Evolutionary conservation across 495 filamentous ascomycete genomes (phyloP).

Genomic region (Poronia punctata): DNA sequence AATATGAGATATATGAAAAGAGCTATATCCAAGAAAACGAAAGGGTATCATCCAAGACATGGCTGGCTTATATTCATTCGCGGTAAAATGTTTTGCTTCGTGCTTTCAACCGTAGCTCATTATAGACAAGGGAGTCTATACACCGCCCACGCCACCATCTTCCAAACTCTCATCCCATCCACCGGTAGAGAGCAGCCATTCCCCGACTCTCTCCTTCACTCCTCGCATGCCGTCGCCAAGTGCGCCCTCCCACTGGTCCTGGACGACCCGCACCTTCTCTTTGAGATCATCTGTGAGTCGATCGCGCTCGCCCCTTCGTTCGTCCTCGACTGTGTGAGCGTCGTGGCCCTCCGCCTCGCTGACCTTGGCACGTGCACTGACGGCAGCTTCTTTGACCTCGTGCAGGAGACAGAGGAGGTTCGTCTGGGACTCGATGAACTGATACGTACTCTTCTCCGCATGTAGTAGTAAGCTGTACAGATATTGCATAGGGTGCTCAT

Average conservation of each 20-base stretch:
- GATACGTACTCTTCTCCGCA: slow-evolving; percentile 84
- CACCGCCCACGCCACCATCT: slow-evolving; percentile 40
- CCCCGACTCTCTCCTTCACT: slow-evolving; percentile 52
- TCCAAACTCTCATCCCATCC: slow-evolving; percentile 66
- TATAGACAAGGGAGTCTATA: slow-evolving; percentile 20
- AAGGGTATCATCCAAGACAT: slow-evolving; percentile 8
- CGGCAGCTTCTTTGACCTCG: slow-evolving; percentile 78
- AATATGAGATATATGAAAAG: background rate
- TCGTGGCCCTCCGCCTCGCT: slow-evolving; percentile 52
- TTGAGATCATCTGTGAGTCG: slow-evolving; percentile 79
- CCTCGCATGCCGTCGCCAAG: slow-evolving; percentile 43
- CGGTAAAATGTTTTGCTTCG: no score
- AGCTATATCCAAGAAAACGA: slow-evolving; percentile 1
- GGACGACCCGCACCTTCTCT: slow-evolving; percentile 82
- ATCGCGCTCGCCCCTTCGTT: slow-evolving; percentile 56
- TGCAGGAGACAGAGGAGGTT: slow-evolving; percentile 91
- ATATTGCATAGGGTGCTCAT: slow-evolving; percentile 76
- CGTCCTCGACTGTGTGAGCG: slow-evolving; percentile 50
- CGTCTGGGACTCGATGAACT: slow-evolving; percentile 92
- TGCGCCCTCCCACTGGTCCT: slow-evolving; percentile 68
- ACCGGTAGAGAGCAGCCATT: slow-evolving; percentile 58
- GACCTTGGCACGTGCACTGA: slow-evolving; percentile 51
- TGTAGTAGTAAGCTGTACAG: slow-evolving; percentile 75
- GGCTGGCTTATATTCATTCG: slow-evolving; percentile 7
- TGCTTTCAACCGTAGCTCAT: no score